Percentiles rank a stretch among this genome's conserved stretches.
Evolutionary conservation across 805 yeast species (phyloP).

Genomic region (Hermanozyma aechmeae): DNA sequence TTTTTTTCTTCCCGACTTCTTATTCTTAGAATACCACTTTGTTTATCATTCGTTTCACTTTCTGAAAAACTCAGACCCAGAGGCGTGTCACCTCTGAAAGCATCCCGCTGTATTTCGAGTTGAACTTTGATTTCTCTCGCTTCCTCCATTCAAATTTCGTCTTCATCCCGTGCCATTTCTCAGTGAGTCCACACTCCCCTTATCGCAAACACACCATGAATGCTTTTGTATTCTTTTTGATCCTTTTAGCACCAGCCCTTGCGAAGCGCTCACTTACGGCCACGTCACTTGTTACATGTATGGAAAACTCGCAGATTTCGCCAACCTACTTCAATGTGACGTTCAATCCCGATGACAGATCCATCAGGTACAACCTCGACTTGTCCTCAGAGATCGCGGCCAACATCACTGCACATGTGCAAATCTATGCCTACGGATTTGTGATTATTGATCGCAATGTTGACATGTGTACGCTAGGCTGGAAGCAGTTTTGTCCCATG

Average conservation of each 20-base stretch:
- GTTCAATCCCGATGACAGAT: conserved; percentile 62
- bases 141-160: too few relatives aligned
- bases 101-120: too few relatives aligned
- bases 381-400: conserved; percentile 61
- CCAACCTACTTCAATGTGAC: conserved; percentile 69
- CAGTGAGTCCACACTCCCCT: too few relatives aligned
- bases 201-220: too few relatives aligned
- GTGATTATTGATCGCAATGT: conserved; percentile 47
- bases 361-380: conserved; percentile 61
- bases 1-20: too few relatives aligned
- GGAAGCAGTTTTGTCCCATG: conserved; percentile 89
- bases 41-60: too few relatives aligned
- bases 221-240: not conserved
- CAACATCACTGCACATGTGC: conserved; percentile 57
- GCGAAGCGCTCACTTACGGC: conserved; percentile 37
- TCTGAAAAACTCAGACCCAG: too few relatives aligned
- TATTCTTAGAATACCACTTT: too few relatives aligned
- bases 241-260: conserved; percentile 1
- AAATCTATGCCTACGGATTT: conserved; percentile 83
- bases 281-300: conserved; percentile 77
- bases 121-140: too few relatives aligned
- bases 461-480: conserved; percentile 55
- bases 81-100: too few relatives aligned
- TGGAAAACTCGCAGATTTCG: conserved; percentile 63
- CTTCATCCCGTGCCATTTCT: too few relatives aligned